Evolutionary conservation across 208 protist species (phyloP).

Genomic region (Wallacemonas sp.): DNA sequence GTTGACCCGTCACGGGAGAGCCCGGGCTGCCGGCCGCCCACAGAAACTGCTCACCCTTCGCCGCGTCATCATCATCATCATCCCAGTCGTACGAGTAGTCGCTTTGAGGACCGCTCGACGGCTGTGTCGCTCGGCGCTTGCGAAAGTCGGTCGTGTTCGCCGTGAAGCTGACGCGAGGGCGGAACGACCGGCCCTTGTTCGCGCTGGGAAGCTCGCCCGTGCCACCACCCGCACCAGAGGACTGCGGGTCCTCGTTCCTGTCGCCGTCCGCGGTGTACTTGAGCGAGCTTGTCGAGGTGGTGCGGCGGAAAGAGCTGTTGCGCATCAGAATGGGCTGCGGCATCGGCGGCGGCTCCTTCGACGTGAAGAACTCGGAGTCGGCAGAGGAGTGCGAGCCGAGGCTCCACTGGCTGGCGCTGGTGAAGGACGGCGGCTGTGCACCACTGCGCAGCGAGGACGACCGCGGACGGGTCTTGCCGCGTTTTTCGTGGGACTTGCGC

Average conservation of each 20-base stretch:
- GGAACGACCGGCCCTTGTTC: not conserved
- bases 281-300: slow-evolving; percentile 8
- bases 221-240: not conserved
- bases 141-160: slow-evolving; percentile 13
- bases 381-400: not conserved
- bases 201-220: not conserved
- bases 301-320: slow-evolving; percentile 9
- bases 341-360: slow-evolving; percentile 1
- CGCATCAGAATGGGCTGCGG: slow-evolving; percentile 10
- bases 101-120: not conserved
- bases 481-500: slow-evolving; percentile 6
- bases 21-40: not conserved
- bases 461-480: slow-evolving; percentile 4
- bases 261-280: slow-evolving; percentile 4
- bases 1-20: not conserved
- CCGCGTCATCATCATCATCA: slow-evolving; percentile 8
- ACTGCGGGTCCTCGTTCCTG: not conserved
- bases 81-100: slow-evolving; percentile 7
- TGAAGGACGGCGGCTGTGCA: not conserved
- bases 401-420: slow-evolving; percentile 12
- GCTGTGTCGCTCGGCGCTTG: not conserved
- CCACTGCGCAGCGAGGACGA: slow-evolving; percentile 7
- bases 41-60: not conserved
- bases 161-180: slow-evolving; percentile 18
- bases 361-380: slow-evolving; percentile 16